Base-by-base conservation (phyloP, 208 protist species). In the Trypanosomatidae sp. region DNA sequence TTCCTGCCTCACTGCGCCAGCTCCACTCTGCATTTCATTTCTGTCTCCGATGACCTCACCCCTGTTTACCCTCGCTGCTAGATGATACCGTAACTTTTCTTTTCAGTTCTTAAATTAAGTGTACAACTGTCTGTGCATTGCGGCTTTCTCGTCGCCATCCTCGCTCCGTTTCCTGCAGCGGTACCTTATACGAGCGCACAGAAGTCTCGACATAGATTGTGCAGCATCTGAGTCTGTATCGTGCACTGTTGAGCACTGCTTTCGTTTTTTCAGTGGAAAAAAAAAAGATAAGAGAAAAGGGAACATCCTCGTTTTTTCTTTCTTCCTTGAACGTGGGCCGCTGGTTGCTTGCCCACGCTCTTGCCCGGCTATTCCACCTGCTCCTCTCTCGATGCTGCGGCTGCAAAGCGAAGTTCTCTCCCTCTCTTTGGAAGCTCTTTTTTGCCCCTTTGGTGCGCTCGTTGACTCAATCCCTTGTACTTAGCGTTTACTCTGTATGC, bases 381-480 rank as follows among this genome's bases (percentile, higher is more conserved):
- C 41, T 12, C 41, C 13, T 41, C 33, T 43, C 58, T 62, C 10
- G 33, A 43, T 62, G 28, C 30, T 62, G n/a, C 10, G 58, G 15
- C 58, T 39, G 58, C 58, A 62, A 62, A 6, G 33, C 28, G 8
- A 7, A 25, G 58, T 22, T 39, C 36, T 39, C 36, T 39, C 36
- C 36, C 58, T 15, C 15, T 8, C 15, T 36, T 9, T 73, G 36
- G 41, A 13, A 9, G 43, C 55, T 64, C 60, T 28, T 25, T 62
- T 53, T 22, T n/a, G 36, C 28, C 67, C 64, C 43, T 73, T 50
- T 62, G 64, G 49, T 60, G n/a, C 22, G 22, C 13, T 55, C 22
- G 22, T 28, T 62, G 25, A 59, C 33, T 8, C 3, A 19, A 62
- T 22, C 33, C 13, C 33, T 41, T 41, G 58, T 33, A 43, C 58